Evolutionary conservation across 2,329 filamentous ascomycete genomes (phyloP), one percentile per base, ranked within the genome.

Genomic region (Chaetothyriales sp.): DNA sequence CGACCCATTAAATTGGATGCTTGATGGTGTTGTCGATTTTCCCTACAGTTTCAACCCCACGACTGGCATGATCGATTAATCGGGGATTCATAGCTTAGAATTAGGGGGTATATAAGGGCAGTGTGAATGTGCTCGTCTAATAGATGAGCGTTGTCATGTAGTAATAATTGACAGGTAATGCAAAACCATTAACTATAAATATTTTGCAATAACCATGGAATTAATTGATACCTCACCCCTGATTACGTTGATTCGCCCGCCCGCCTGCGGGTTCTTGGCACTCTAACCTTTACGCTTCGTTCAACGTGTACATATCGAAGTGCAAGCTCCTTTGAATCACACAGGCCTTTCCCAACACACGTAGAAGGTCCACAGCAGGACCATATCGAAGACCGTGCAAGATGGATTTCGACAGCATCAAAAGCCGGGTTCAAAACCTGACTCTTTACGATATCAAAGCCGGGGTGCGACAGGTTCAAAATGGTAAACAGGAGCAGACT

Each of bases 361-460:
- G 32, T 15, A 39, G 10, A 39, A 39, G 5, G 10, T 15, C 10
- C 32, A 5, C 32, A 39, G 32, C 32, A 39, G 32, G 10, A 12
- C 5, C 32, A 39, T 15, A 10, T 2, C 32, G 5, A 15, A 15
- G 10, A 39, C 32, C 12, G 32, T 15, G 32, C 32, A 72, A 65
- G 61, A 94, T 94, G 88, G 86, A 95, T 76, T 77, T 93, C 66
- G 83, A 82, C 70, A 86, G 76, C 64, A 69, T 95, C 50, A 90
- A 86, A 68, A 86, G 86, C 62, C 82, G 86, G 70, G 87, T 95
- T 69, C 83, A 83, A 73, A 93, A 92, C 73, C 76, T 95, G 76
- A 86, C 85, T 62, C 77, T 95, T 68, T 95, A 95, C 74, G 89
- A 95, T 70, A 66, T 95, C 73, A 95, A 95, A 74, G 89, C 89